A percentile compares a stretch with the other conserved stretches of the same genome.
Evolutionary conservation across 164 flowering plant genomes (phyloP).

Genomic region (Umbellularia californica): DNA sequence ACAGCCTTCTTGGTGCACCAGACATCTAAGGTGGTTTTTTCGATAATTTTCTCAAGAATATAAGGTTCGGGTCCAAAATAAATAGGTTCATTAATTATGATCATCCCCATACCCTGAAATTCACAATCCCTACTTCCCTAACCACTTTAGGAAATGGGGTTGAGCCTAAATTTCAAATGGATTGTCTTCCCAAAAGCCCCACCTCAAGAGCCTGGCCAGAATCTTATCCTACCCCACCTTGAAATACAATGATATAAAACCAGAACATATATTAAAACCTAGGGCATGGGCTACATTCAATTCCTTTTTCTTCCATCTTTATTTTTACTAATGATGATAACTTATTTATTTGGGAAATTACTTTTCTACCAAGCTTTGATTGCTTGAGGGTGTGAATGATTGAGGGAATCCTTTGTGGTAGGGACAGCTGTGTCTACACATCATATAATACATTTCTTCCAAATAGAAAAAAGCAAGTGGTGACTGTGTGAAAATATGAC

Average conservation of each 20-base stretch:
- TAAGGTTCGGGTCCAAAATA: no score
- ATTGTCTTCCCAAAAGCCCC: background rate
- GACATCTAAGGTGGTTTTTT: no score
- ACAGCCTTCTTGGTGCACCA: no score
- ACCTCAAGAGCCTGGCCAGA: background rate
- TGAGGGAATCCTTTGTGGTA: slow-evolving; percentile 1
- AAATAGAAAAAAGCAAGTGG: background rate
- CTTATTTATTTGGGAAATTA: background rate
- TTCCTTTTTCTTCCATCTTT: background rate
- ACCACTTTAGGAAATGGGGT: background rate
- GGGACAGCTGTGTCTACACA: background rate
- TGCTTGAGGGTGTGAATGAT: background rate
- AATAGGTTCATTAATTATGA: no score
- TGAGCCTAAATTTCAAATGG: background rate
- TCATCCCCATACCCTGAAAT: no score
- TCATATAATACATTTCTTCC: background rate
- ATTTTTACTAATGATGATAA: background rate
- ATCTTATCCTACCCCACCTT: background rate
- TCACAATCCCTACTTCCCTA: background rate
- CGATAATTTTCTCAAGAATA: no score
- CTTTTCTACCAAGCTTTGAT: background rate
- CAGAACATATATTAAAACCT: no score
- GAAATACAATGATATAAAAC: background rate
- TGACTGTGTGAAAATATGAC: no score
- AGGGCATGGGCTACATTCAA: background rate